A percentile compares a stretch with the other conserved stretches of the same genome.
phyloP scores from a whole-genome alignment of 805 yeast species.

The Pichia phayaonensis region DNA sequence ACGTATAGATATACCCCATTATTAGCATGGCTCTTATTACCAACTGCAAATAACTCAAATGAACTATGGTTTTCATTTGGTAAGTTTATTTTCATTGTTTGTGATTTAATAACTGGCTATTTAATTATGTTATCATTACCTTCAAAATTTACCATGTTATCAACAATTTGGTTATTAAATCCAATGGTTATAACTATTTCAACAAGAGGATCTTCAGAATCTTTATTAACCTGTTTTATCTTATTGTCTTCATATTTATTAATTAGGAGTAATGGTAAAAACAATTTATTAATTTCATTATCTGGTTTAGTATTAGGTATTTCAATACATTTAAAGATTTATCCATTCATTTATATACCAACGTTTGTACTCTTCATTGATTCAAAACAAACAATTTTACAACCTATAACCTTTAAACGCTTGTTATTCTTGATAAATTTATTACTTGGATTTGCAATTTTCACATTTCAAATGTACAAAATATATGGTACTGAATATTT shows the following conservation, averaged over 20 bases:
- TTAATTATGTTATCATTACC: slow-evolving; percentile 33
- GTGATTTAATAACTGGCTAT: slow-evolving; percentile 78
- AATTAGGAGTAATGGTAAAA: slow-evolving; percentile 16
- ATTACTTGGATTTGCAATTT: slow-evolving; percentile 33
- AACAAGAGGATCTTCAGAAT: slow-evolving; percentile 91
- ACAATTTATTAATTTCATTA: slow-evolving; percentile 11
- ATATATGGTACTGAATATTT: slow-evolving; percentile 71
- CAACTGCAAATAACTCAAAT: slow-evolving; percentile 38
- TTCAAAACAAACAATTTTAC: slow-evolving; percentile 25
- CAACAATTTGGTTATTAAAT: slow-evolving; percentile 70
- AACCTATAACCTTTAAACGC: slow-evolving; percentile 37
- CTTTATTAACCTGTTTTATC: slow-evolving; percentile 72
- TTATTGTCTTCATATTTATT: slow-evolving; percentile 48
- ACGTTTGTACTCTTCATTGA: slow-evolving; percentile 41
- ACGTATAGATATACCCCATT: slow-evolving; percentile 93
- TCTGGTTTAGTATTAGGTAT: slow-evolving; percentile 57
- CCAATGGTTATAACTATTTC: slow-evolving; percentile 94
- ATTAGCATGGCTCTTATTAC: slow-evolving; percentile 73
- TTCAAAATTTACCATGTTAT: slow-evolving; percentile 7
- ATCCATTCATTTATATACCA: slow-evolving; percentile 85
- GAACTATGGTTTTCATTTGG: slow-evolving; percentile 56
- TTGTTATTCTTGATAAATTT: slow-evolving; percentile 36
- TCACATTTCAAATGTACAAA: slow-evolving; percentile 55
- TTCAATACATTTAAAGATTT: slow-evolving; percentile 83
- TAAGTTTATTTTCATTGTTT: slow-evolving; percentile 63